Percentiles rank a stretch among this genome's conserved stretches.
These are phyloP conservation scores for Phellinidium pouzarii DNA, from an alignment of 1,284 basidiomycete species.

Conservation along the genomic window DNA sequence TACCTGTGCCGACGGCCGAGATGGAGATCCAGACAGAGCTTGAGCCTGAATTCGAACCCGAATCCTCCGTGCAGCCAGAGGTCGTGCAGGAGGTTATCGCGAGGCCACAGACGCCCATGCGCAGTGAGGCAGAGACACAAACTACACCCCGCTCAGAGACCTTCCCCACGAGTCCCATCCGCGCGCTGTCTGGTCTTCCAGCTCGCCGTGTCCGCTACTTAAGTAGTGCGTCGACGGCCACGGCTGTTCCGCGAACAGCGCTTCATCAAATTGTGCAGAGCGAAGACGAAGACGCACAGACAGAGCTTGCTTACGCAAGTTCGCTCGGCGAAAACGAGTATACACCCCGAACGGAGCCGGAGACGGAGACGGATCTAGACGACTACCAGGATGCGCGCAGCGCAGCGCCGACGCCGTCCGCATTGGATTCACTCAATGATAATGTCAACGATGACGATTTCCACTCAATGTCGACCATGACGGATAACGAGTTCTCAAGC, in stretches of 20 bases:
- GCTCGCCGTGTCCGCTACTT: slow-evolving; percentile 28
- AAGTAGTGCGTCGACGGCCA: slow-evolving; percentile 45
- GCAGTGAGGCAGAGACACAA: slow-evolving; percentile 20
- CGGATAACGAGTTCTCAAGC: slow-evolving; percentile 53
- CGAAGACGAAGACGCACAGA: slow-evolving; percentile 29
- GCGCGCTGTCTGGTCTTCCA: slow-evolving; percentile 40
- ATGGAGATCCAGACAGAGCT: slow-evolving; percentile 21
- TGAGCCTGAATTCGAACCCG: slow-evolving; percentile 21
- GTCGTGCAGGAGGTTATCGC: slow-evolving; percentile 32
- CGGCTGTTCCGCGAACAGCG: slow-evolving; percentile 25
- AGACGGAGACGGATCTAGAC: slow-evolving; percentile 60
- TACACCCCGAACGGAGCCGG: slow-evolving; percentile 48
- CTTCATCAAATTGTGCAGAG: slow-evolving; percentile 29
- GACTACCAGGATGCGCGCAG: slow-evolving; percentile 82
- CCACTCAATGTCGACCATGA: slow-evolving; percentile 67
- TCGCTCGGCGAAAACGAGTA: not conserved
- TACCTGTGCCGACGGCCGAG: slow-evolving; percentile 24
- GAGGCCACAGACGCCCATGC: slow-evolving; percentile 14
- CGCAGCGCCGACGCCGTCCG: slow-evolving; percentile 56
- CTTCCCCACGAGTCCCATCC: slow-evolving; percentile 35
- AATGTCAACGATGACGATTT: slow-evolving; percentile 51
- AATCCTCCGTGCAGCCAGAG: slow-evolving; percentile 25
- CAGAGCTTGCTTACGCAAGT: slow-evolving; percentile 47
- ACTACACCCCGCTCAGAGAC: slow-evolving; percentile 13
- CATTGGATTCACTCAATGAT: slow-evolving; percentile 30